Conservation (phyloP, 2,329 filamentous ascomycete species). For the Ophiostoma sp. region DNA sequence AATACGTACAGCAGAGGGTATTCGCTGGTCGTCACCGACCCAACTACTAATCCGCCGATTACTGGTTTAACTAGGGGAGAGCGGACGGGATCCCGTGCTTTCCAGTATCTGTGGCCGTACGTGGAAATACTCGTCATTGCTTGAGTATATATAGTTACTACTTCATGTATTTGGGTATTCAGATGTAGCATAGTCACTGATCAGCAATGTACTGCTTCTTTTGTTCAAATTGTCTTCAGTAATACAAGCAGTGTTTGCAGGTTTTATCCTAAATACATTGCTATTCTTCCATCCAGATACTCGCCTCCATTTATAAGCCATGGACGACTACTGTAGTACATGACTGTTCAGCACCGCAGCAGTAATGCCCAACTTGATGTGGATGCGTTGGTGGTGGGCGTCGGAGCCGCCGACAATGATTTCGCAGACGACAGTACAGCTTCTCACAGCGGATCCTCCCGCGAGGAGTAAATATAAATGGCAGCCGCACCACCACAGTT, state of each 20-base stretch:
- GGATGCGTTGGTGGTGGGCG: not conserved
- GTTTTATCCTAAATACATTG: no score
- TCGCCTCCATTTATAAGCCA: no score
- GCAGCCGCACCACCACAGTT: not conserved
- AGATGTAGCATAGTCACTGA: no score
- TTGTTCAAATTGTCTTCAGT: no score
- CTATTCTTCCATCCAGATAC: no score
- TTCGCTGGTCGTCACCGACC: conserved; percentile 9
- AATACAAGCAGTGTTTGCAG: no score
- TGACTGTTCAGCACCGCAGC: no score
- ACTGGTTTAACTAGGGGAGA: conserved; percentile 5
- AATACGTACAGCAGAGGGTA: conserved; percentile 8
- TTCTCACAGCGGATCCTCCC: not conserved
- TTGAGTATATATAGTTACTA: not conserved
- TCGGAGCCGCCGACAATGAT: not conserved
- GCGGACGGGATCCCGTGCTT: conserved; percentile 9
- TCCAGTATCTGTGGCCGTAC: conserved; percentile 6
- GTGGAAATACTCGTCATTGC: not conserved
- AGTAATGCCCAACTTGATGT: no score
- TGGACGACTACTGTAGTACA: no score
- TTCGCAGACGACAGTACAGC: not conserved
- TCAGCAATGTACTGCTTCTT: no score
- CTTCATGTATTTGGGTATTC: no score
- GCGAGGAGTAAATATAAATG: not conserved
- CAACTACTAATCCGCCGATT: conserved; percentile 9